Base-by-base conservation (phyloP, 805 yeast species). In the Teunomyces atbi region DNA sequence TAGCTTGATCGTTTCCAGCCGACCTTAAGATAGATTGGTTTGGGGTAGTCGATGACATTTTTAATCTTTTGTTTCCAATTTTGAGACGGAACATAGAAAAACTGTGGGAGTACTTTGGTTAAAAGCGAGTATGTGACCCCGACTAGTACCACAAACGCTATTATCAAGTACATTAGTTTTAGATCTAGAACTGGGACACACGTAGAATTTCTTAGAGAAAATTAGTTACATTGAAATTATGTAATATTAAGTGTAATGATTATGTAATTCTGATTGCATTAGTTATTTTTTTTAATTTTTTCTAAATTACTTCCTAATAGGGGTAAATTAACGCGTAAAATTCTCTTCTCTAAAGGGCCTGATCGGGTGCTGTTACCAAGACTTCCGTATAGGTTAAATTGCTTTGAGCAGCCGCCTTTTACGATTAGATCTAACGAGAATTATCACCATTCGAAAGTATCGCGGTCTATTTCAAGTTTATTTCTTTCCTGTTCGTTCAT, bases 1-100 rank as follows among this genome's bases (percentile, higher is more conserved):
- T 47, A 69, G 42, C 72, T 65, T n/a, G 74, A 66, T 19, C 74
- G 45, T 50, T 71, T 71, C 39, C 40, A 32, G 6, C 73, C 73
- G 2, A 63, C 68, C 26, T 60, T 55, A 39, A 72, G 57, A 52
- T 68, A 69, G 37, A 69, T 66, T 15, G 71, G 68, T 45, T 54
- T 68, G 3, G 65, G 64, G 50, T 64, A 50, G 28, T 64, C 51
- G 33, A 71, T 48, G n/a, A 66, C 74, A 32, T 52, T 44, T 30
- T 40, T 32, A 48, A 72, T 63, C 55, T 64, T 68, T 7, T 65
- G 65, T 48, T 58, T 55, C 76, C 76, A 71, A 44, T 59, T 51
- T 10, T 61, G 68, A n/a, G 69, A 58, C 3, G 77, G 76, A 5
- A 69, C 73, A 5, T 69, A 47, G 38, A 69, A 61, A 49, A 59